Evolutionary conservation across 2,329 filamentous ascomycete genomes (phyloP), one percentile per base, ranked within the genome.

Genomic region (Capronia epimyces): DNA sequence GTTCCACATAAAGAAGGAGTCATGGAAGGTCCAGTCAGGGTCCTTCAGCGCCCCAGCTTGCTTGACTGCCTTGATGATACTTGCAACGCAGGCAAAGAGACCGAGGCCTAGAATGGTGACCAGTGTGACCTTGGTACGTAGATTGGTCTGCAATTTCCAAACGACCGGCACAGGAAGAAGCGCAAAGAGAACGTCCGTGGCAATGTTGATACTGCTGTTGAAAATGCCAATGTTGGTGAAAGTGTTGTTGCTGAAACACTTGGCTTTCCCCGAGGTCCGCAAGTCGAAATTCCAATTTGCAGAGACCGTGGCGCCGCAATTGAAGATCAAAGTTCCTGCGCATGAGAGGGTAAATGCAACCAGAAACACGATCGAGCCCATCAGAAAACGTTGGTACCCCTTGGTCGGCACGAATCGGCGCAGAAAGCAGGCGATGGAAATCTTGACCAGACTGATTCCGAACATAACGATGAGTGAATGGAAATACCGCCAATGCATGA

Each of bases 381-480:
- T 70, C 1, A 77, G 61, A 44, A 73, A 70, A 2, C 61, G 61
- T n/a, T 68, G 67, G 61, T 71, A 72, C 7, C 52, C 62, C 32
- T 63, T 71, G 15, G 64, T 62, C 12, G 66, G 62, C n/a, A 70
- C 68, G 5, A 76, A 62, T 31, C 74, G 64, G 45, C 76, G 61
- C 3, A 77, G 63, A 53, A 75, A 73, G 24, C 73, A 66, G 1
- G 67, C 70, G 22, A 76, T 68, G 0, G 74, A 76, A 8, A 77
- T 66, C 58, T 77, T 77, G 52, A 76, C 70, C 1, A 69, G 58
- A 9, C 69, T 67, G 3, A 74, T 67, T 0, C 69, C 75, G 5
- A 72, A 57, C 58, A 76, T 71, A 18, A 74, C 66, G 37, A 75
- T 63, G 42, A 80, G 63, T 6, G 71, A 69, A 52, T 78, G 72